Conservation (phyloP, 352 stramenopile genomes). For the Saprolegnia parasitica region DNA sequence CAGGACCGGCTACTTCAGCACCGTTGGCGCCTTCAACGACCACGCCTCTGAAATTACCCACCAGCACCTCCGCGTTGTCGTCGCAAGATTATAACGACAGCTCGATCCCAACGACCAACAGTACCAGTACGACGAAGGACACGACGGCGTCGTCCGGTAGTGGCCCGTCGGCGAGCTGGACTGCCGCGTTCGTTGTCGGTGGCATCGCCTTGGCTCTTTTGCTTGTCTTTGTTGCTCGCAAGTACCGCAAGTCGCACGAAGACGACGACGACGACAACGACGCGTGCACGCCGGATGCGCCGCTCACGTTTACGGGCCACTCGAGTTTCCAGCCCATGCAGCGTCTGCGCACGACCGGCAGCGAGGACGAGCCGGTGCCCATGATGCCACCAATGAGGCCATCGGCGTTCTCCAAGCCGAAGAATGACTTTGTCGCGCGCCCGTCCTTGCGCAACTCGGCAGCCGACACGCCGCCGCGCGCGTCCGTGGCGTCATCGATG, state of each 20-base stretch:
- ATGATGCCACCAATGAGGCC: constrained; percentile 3
- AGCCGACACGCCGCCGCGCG: constrained; percentile 3
- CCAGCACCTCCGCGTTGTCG: neutral
- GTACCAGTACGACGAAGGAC: neutral
- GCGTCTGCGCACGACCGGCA: neutral
- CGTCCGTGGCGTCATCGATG: constrained; percentile 13
- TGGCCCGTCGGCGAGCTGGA: neutral
- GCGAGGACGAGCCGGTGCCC: constrained; percentile 16
- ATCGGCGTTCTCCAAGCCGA: constrained; percentile 3
- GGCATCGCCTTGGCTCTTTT: constrained; percentile 16
- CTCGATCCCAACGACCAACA: neutral
- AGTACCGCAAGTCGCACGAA: neutral
- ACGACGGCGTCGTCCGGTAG: neutral
- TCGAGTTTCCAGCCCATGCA: constrained; percentile 12
- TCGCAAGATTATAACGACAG: neutral
- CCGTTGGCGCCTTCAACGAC: constrained; percentile 3
- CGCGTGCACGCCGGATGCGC: neutral
- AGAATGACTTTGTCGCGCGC: neutral
- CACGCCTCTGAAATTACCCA: neutral
- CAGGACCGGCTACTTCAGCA: neutral
- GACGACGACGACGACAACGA: constrained; percentile 2
- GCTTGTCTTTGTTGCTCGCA: constrained; percentile 11
- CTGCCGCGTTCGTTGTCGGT: constrained; percentile 14
- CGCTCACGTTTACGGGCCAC: constrained; percentile 7
- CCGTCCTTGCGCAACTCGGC: constrained; percentile 1